phyloP scores from a whole-genome alignment of 2,329 filamentous ascomycete genomes.

The Pseudovirgaria hyperparasitica region DNA sequence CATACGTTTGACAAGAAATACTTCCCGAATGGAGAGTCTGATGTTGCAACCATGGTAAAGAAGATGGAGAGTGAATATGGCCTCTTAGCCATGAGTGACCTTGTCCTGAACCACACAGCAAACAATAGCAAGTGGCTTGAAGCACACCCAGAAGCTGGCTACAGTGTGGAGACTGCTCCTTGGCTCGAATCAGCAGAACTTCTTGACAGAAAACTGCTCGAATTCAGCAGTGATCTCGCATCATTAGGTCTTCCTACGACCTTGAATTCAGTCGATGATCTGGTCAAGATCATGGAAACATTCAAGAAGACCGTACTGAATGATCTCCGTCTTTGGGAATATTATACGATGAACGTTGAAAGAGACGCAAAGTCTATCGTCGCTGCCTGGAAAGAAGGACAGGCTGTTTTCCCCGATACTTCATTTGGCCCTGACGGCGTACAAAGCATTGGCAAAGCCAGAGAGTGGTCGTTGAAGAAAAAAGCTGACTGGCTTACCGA shows the following conservation, averaged over 20 bases:
- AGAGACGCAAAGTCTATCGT: slow-evolving; percentile 55
- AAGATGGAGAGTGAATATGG: slow-evolving; percentile 78
- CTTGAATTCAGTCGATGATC: slow-evolving; percentile 56
- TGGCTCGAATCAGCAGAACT: slow-evolving; percentile 55
- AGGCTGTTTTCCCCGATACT: slow-evolving; percentile 42
- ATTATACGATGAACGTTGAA: slow-evolving; percentile 73
- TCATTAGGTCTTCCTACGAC: slow-evolving; percentile 63
- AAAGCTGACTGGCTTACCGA: slow-evolving; percentile 54
- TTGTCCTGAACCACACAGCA: slow-evolving; percentile 96
- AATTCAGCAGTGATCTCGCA: slow-evolving; percentile 49
- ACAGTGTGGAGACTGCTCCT: slow-evolving; percentile 84
- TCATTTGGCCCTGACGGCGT: slow-evolving; percentile 35
- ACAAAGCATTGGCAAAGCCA: slow-evolving; percentile 40
- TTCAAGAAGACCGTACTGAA: slow-evolving; percentile 71
- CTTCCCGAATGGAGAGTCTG: slow-evolving; percentile 76
- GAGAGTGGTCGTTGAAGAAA: slow-evolving; percentile 41
- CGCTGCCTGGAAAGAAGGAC: slow-evolving; percentile 56
- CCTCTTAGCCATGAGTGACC: slow-evolving; percentile 80
- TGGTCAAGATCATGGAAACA: slow-evolving; percentile 70
- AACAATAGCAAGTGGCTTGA: slow-evolving; percentile 91
- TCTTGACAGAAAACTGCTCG: slow-evolving; percentile 61
- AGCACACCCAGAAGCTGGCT: slow-evolving; percentile 88
- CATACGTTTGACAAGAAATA: slow-evolving; percentile 67
- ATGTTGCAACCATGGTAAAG: slow-evolving; percentile 62
- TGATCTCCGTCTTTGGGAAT: slow-evolving; percentile 79